Evolutionary conservation across 257 asterid species (phyloP), one percentile per base, ranked within the genome.

Genomic region (Mitragyna speciosa): DNA sequence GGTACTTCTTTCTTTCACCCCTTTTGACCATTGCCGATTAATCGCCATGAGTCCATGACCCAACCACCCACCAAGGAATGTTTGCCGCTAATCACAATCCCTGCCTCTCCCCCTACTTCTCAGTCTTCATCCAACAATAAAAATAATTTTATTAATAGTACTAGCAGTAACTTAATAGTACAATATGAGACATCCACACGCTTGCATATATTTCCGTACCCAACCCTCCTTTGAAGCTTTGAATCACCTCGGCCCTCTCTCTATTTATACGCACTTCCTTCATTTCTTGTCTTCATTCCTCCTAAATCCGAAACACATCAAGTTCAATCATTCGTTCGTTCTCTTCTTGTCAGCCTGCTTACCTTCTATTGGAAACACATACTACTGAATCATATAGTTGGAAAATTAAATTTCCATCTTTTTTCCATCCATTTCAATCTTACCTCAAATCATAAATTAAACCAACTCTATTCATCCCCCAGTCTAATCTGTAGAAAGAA

Each of bases 181-280:
- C 10, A 64, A 64, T 12, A 65, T 12, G 15, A 28, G 22, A 67
- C 54, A 49, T 58, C 82, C 85, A 76, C 78, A 81, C 79, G 84
- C 87, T 39, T 68, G 82, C 83, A 65, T 24, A 65, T 24, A 61
- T 31, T 71, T 20, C 75, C 75, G 52, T 59, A 54, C 78, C 75
- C 65, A 68, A 51, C 81, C 20, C 16, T 56, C 39, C 26, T 31
- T 19, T 22, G 41, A 1, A 36, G 41, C 41, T 36, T 36, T 36
- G 4, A 36, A 36, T 36, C 41, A 1, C 45, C 24, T 20, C 12
- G 14, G n/a, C 54, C 28, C 41, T 33, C 31, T 33, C 31, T 49
- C 52, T 49, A 77, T 77, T 76, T 70, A 58, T 67, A 43, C 47
- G 9, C 74, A 48, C 43, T 24, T 39, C n/a, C 79, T 33, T 68